A percentile compares a stretch with the other conserved stretches of the same genome.
These are phyloP conservation scores for Scheffersomyces ergatensis DNA, from an alignment of 805 yeast species.

Conservation along the genomic window DNA sequence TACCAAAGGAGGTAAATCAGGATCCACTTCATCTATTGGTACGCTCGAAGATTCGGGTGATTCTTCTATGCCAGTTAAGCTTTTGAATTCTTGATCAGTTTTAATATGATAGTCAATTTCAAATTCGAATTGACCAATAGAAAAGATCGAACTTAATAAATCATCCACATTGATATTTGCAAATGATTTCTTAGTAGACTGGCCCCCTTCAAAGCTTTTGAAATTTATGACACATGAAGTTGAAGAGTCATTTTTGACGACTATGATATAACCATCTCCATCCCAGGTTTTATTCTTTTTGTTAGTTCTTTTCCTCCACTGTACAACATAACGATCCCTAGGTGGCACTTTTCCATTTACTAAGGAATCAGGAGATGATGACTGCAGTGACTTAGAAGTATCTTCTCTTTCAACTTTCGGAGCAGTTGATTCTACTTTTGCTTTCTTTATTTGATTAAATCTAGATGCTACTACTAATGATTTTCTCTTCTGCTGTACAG, in stretches of 20 bases:
- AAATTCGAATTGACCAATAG: conserved; percentile 59
- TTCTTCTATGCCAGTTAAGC: not conserved
- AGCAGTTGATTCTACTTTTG: not conserved
- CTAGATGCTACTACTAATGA: not conserved
- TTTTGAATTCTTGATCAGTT: not conserved
- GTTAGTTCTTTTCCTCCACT: conserved; percentile 68
- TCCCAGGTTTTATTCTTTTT: conserved; percentile 94
- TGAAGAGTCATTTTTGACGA: conserved; percentile 16
- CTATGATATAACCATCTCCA: conserved; percentile 70
- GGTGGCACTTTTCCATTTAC: not conserved
- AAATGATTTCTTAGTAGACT: conserved; percentile 15
- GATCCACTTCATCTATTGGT: too few species aligned
- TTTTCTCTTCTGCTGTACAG: too few species aligned
- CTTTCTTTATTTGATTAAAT: too few species aligned
- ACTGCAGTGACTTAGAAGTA: not conserved
- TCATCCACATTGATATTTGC: conserved; percentile 4
- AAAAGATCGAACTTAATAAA: conserved; percentile 24
- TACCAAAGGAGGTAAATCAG: not conserved
- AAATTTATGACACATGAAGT: conserved; percentile 19
- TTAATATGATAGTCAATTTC: conserved; percentile 52
- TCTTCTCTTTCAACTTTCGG: too few species aligned
- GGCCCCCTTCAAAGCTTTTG: conserved; percentile 21
- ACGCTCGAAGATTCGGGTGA: not conserved
- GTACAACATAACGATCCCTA: conserved; percentile 28
- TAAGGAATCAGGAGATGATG: not conserved